Conservation (phyloP, 2,329 filamentous ascomycete species). For the Ceratocystis destructans region DNA sequence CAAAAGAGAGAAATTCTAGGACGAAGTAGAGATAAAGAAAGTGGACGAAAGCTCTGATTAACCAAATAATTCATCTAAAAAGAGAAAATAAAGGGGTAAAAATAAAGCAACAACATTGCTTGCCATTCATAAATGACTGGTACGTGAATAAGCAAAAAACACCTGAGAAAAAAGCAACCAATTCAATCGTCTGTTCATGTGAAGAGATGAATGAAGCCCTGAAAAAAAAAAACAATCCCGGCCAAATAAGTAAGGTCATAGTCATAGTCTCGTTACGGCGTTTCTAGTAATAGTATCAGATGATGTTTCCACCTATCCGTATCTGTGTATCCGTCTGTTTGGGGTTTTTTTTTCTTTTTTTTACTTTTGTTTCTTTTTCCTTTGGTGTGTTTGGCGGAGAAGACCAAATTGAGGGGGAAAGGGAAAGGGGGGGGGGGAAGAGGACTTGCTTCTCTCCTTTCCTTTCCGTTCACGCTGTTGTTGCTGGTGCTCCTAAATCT, state of each 20-base stretch:
- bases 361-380: background rate
- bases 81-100: background rate
- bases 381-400: no score
- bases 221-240: background rate
- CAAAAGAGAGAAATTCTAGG: background rate
- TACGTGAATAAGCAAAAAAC: background rate
- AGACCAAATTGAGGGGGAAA: no score
- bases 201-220: background rate
- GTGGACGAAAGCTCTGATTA: background rate
- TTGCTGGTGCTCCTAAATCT: background rate
- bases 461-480: background rate
- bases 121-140: background rate
- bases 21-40: background rate
- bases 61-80: background rate
- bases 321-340: background rate
- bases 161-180: background rate
- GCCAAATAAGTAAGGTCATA: background rate
- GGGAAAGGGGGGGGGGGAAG: background rate
- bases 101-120: background rate
- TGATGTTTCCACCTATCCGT: background rate
- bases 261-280: slow-evolving; percentile 6
- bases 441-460: background rate
- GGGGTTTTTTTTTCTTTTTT: background rate
- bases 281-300: slow-evolving; percentile 1
- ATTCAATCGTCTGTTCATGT: background rate